These are phyloP conservation scores for Wallacemonas collosoma DNA, from an alignment of 208 protist species.

Conservation along the genomic window DNA sequence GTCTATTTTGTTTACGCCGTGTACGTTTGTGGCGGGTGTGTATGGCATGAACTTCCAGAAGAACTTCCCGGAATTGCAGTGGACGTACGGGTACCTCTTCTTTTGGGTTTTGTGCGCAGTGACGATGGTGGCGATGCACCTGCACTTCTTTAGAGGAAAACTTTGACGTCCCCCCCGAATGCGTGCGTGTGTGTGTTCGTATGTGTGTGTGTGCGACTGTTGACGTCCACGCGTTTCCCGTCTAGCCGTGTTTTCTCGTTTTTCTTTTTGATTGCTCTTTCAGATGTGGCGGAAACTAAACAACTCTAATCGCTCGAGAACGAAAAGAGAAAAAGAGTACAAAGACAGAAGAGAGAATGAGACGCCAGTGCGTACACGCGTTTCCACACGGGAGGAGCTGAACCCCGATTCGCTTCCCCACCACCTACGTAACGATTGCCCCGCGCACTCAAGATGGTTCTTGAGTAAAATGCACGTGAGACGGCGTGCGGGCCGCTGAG, in stretches of 20 bases:
- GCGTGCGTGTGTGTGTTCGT: constrained; percentile 11
- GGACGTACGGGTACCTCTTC: constrained; percentile 64
- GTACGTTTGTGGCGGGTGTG: constrained; percentile 85
- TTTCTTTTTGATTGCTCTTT: constrained; percentile 22
- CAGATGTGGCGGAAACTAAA: too few relatives aligned
- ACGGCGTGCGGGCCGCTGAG: too few relatives aligned
- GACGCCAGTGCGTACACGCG: too few relatives aligned
- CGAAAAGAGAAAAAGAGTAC: too few relatives aligned
- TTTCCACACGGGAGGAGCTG: too few relatives aligned
- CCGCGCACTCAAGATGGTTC: too few relatives aligned
- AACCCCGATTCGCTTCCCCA: too few relatives aligned
- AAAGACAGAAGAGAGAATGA: too few relatives aligned
- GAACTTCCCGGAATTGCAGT: constrained; percentile 78
- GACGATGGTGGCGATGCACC: constrained; percentile 58
- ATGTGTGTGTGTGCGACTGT: background rate
- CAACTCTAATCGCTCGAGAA: too few relatives aligned
- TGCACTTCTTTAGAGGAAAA: constrained; percentile 42
- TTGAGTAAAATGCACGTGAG: too few relatives aligned
- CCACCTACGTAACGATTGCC: too few relatives aligned
- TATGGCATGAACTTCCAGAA: constrained; percentile 91
- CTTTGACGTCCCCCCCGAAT: constrained; percentile 1
- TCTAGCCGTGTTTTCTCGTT: constrained; percentile 6
- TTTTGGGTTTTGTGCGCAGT: constrained; percentile 72
- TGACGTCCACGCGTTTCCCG: background rate
- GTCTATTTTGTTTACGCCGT: constrained; percentile 85